Conservation (phyloP, 176 grass and related monocot genomes). For the Aegilops speltoides region DNA sequence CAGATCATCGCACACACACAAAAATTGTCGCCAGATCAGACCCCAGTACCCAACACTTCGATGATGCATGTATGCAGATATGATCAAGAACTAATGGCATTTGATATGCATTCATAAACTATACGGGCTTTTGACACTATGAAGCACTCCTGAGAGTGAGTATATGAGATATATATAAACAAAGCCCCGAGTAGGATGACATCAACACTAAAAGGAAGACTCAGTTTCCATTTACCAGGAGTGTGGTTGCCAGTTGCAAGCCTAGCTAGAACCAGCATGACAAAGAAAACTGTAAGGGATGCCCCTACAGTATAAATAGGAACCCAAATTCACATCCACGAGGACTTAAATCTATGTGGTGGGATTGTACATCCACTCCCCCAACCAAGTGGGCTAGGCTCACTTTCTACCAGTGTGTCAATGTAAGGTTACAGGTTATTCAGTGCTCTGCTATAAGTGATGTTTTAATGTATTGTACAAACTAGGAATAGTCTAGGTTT, state of each 20-base stretch:
- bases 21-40: background rate
- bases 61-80: background rate
- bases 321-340: background rate
- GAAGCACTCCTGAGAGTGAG: background rate
- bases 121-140: background rate
- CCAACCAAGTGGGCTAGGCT: background rate
- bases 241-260: background rate
- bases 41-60: background rate
- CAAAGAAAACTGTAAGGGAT: background rate
- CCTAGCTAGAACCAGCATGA: background rate
- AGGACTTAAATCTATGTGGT: background rate
- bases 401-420: background rate
- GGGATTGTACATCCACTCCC: background rate
- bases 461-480: slow-evolving; percentile 11
- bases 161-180: background rate
- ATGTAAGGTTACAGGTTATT: slow-evolving; percentile 1
- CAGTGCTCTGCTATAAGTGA: background rate
- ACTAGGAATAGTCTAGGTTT: slow-evolving; percentile 3
- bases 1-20: background rate
- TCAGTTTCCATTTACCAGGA: slow-evolving; percentile 1
- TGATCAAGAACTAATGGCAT: background rate
- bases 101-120: background rate
- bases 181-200: background rate
- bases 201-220: background rate
- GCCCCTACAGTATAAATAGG: background rate